Evolutionary conservation across 257 asterid species (phyloP), one percentile per base, ranked within the genome.

Genomic region (Plantago major): DNA sequence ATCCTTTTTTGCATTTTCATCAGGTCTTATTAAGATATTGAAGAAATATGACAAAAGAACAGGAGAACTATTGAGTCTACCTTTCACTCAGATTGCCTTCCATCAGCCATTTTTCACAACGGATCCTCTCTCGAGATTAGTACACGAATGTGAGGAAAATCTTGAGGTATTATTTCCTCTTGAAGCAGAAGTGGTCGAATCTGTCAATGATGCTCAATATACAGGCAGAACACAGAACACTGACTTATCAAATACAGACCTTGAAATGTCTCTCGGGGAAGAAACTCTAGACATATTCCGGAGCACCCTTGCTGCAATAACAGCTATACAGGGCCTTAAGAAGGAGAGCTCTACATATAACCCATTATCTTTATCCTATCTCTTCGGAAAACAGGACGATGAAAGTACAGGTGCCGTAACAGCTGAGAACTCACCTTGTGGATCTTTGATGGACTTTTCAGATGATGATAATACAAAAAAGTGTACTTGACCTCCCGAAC

Each of bases 21-120:
- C 33, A 93, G 99, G 97, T 50, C 88, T 93, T 26, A 74, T 89
- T 11, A 93, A 93, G 78, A 93, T 93, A 57, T 51, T 93, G 84
- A 93, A 93, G 87, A 93, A 93, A 72, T 89, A 82, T 49, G 99
- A 93, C 59, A 93, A 93, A 73, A 79, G 94, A 65, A 93, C 97
- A 0, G 97, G 97, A 19, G 86, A 74, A 64, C 66, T 78, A 65
- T 49, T 93, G 74, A 81, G 89, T 19, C 71, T 89, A 19, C 94
- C 91, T 16, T 93, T 93, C 33, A 78, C 89, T 1, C 96, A 67
- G 68, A 78, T 81, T 22, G 97, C 97, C 54, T 78, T 84, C 60
- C 82, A 81, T 62, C 90, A 93, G 71, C 99, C 97, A 9, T 89
- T 93, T 90, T 87, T 89, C 72, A 73, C 74, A 19, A 83, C 89